Evolutionary conservation across 768 basidiomycete genomes (phyloP).

Genomic region (Thelephora aurantiotincta): DNA sequence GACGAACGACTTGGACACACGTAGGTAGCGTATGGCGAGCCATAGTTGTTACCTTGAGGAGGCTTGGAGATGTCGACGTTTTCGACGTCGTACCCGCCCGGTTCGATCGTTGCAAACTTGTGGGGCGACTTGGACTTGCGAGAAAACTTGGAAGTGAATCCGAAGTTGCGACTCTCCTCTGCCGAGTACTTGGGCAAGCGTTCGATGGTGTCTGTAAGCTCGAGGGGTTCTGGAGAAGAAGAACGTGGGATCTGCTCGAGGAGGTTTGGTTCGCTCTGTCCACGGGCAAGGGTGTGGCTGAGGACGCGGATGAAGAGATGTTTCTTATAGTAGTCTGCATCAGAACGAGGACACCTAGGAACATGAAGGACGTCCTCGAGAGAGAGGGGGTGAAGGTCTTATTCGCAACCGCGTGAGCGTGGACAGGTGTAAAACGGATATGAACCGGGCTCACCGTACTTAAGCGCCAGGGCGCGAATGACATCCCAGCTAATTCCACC

Average conservation of each 20-base stretch:
- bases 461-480: constrained; percentile 48
- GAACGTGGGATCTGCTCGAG: constrained; percentile 19
- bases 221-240: constrained; percentile 16
- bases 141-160: not conserved
- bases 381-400: constrained; percentile 58
- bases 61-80: constrained; percentile 19
- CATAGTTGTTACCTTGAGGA: too few relatives aligned
- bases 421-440: not conserved
- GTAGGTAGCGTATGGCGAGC: too few relatives aligned
- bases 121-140: not conserved
- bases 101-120: not conserved
- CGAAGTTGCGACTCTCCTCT: too few relatives aligned
- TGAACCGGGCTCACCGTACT: constrained; percentile 32
- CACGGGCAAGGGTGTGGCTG: constrained; percentile 36
- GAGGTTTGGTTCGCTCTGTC: constrained; percentile 6
- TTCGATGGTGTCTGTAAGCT: too few relatives aligned
- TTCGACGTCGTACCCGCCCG: constrained; percentile 6
- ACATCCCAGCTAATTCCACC: constrained; percentile 61
- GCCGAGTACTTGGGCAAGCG: too few relatives aligned
- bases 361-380: constrained; percentile 57
- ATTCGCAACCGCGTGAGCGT: not conserved
- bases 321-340: constrained; percentile 54
- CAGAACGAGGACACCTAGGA: constrained; percentile 40
- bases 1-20: too few relatives aligned
- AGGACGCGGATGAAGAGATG: constrained; percentile 63